Evolutionary conservation across 1,284 basidiomycete genomes (phyloP), one percentile per base, ranked within the genome.

Genomic region (Melampsora americana): DNA sequence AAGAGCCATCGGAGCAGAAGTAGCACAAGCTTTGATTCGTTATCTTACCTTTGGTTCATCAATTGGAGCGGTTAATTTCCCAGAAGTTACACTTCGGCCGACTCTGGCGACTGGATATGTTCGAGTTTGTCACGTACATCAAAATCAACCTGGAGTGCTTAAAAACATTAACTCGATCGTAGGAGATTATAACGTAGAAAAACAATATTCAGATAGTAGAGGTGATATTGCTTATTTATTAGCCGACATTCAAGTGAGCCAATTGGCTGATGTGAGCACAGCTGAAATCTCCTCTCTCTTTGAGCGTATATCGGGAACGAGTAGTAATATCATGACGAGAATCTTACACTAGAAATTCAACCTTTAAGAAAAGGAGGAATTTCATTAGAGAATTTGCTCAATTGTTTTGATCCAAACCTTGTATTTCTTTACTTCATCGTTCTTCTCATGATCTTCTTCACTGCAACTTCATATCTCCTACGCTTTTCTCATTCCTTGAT

Each of bases 201-300:
- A 99, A 86, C 96, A 99, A 85, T 96, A 91, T 84, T 94, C 95
- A 23, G 95, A 98, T 83, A 94, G 92, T 72, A 93, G 93, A 85
- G 93, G 93, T 79, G 94, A 95, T 79, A 86, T 95, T 72, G 95
- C 94, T 26, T 96, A 95, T 84, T 87, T 98, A 79, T 90, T 98
- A 88, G 94, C 93, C 23, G 95, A 99, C 84, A 65, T 72, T 23
- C 69, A 72, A 35, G 60, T 72, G n/a, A 72, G 44, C 32, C 35
- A 35, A 35, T 95, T 99, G 80, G 89, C 91, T 44, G 89, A 93
- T 79, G 94, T 98, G 79, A 91, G 90, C 81, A 88, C 90, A 79
- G 86, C 86, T 77, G 93, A 97, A 81, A 86, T 97, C 78, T 89
- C 89, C 81, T 89, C 87, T 80, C 87, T 99, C 66, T 91, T 90